A percentile compares a stretch with the other conserved stretches of the same genome.
Conservation (phyloP, 768 basidiomycete genomes). For the Lactarius pseudohatsudake region DNA sequence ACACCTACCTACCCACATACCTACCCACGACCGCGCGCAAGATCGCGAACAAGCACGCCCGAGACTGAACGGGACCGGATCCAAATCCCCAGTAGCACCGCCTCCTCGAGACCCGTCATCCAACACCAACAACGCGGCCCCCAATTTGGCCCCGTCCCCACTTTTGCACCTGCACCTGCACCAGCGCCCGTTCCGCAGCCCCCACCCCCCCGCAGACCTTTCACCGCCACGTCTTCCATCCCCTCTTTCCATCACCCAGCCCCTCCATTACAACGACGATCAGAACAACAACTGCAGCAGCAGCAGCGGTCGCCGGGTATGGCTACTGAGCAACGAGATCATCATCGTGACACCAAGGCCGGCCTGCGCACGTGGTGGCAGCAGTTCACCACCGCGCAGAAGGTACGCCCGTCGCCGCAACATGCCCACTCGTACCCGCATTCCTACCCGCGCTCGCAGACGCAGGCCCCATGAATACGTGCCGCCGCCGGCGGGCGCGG, state of each 20-base stretch:
- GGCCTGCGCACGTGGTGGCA: slow-evolving; percentile 80
- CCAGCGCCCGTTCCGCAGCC: background rate
- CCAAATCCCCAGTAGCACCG: background rate
- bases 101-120: background rate
- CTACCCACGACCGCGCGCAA: slow-evolving; percentile 13
- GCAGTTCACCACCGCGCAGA: slow-evolving; percentile 66
- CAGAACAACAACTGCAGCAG: slow-evolving; percentile 20
- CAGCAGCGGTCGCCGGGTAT: slow-evolving; percentile 5
- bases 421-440: slow-evolving; percentile 3
- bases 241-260: background rate
- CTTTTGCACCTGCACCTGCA: slow-evolving; percentile 2
- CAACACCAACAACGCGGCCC: background rate
- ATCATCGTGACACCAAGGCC: slow-evolving; percentile 9
- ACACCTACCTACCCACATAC: slow-evolving; percentile 9
- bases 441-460: background rate
- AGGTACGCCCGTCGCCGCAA: slow-evolving; percentile 44
- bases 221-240: too few species aligned
- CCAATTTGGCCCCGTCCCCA: background rate
- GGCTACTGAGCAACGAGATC: slow-evolving; percentile 12
- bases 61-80: slow-evolving; percentile 2
- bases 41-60: background rate
- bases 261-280: slow-evolving; percentile 4
- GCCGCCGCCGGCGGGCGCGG: slow-evolving; percentile 45
- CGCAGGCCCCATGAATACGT: slow-evolving; percentile 30
- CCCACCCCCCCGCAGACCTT: background rate